These are phyloP conservation scores for Microthyrium microscopicum DNA, from an alignment of 2,329 filamentous ascomycete genomes.

Conservation along the genomic window DNA sequence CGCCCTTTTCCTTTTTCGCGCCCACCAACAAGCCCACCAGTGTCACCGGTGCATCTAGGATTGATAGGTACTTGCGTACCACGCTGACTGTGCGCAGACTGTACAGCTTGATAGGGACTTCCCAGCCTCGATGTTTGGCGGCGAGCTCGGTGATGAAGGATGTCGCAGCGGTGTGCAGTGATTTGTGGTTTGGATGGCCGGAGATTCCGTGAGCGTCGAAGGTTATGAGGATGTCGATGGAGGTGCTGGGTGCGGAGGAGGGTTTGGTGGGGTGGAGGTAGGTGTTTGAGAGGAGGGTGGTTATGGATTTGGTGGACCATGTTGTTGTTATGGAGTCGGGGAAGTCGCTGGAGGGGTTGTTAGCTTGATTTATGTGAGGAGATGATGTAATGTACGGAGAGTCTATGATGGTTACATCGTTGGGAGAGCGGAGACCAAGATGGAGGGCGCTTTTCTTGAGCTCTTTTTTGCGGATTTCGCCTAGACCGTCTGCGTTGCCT, in stretches of 20 bases:
- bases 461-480: constrained; percentile 67
- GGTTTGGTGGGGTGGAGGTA: constrained; percentile 35
- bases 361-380: neutral
- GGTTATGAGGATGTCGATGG: constrained; percentile 71
- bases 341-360: constrained; percentile 39
- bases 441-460: constrained; percentile 62
- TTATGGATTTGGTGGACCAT: constrained; percentile 59
- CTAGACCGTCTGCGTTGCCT: constrained; percentile 78
- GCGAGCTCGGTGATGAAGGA: constrained; percentile 54
- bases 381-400: constrained; percentile 36
- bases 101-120: constrained; percentile 68
- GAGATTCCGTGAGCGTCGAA: constrained; percentile 77
- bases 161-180: constrained; percentile 66
- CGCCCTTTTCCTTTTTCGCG: constrained; percentile 36
- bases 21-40: constrained; percentile 38
- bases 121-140: constrained; percentile 45
- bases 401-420: constrained; percentile 77
- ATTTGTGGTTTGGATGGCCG: constrained; percentile 83
- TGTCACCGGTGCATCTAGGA: constrained; percentile 62
- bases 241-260: constrained; percentile 27
- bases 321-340: constrained; percentile 72
- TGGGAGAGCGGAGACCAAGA: constrained; percentile 55
- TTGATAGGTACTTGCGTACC: constrained; percentile 61
- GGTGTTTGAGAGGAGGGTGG: constrained; percentile 50
- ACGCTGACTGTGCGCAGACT: constrained; percentile 60